A percentile compares a stretch with the other conserved stretches of the same genome.
These are phyloP conservation scores for Botryococcus braunii DNA, from an alignment of 163 green algal species.

Conservation along the genomic window DNA sequence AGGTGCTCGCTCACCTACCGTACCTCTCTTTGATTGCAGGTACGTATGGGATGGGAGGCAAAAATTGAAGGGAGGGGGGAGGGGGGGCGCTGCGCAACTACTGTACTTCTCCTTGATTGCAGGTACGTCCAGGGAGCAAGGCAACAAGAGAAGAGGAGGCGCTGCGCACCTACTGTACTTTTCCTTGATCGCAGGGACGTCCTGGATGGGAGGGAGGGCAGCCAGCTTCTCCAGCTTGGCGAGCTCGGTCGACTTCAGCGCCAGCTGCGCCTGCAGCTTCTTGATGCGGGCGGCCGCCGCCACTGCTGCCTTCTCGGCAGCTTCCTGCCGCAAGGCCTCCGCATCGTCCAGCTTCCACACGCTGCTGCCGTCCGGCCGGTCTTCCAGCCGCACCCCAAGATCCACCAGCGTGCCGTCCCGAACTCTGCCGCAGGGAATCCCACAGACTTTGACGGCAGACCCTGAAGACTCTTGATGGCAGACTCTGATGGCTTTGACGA, in stretches of 20 bases:
- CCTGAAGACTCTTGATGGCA: no score
- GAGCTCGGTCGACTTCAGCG: no score
- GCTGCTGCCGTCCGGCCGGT: slow-evolving; percentile 62
- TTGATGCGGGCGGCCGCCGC: no score
- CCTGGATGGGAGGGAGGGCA: background rate
- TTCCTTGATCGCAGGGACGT: background rate
- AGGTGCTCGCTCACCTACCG: no score
- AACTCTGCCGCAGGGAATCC: slow-evolving; percentile 28
- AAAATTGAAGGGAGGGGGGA: background rate
- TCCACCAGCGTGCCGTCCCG: slow-evolving; percentile 74
- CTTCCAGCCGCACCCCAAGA: slow-evolving; percentile 86
- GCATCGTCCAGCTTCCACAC: slow-evolving; percentile 89
- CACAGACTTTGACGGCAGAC: no score
- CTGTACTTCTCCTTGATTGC: background rate
- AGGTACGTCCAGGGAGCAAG: background rate
- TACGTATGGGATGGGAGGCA: background rate
- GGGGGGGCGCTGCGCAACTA: background rate
- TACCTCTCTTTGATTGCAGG: no score
- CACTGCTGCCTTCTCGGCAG: no score
- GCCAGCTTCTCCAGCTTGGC: no score
- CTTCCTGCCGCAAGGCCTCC: slow-evolving; percentile 51
- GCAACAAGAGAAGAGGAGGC: background rate
- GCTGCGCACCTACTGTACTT: background rate
- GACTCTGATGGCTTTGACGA: no score
- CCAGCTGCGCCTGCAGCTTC: no score